Conservation (phyloP, 805 yeast species). For the Candida koratica region DNA sequence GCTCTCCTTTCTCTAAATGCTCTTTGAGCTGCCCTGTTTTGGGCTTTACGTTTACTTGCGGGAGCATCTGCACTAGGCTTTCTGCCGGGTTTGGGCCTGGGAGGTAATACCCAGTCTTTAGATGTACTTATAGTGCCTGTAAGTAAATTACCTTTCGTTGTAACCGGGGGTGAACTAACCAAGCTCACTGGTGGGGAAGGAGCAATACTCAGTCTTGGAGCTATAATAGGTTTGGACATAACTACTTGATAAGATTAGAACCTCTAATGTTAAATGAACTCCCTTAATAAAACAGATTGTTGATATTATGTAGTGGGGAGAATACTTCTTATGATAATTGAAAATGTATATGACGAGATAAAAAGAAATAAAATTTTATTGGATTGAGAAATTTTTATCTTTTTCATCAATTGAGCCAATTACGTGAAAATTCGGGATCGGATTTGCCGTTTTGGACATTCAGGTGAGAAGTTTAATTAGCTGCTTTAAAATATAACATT, state of each 20-base stretch:
- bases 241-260: background rate
- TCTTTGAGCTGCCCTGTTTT: slow-evolving; percentile 89
- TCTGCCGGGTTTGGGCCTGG: slow-evolving; percentile 55
- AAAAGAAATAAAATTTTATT: slow-evolving; percentile 16
- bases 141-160: slow-evolving; percentile 3
- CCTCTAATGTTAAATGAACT: background rate
- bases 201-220: slow-evolving; percentile 14
- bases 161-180: slow-evolving; percentile 12
- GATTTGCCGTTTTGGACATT: slow-evolving; percentile 6
- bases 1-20: slow-evolving; percentile 89
- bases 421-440: slow-evolving; percentile 8
- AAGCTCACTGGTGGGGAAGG: slow-evolving; percentile 9
- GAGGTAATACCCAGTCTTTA: slow-evolving; percentile 56
- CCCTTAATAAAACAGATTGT: too few relatives aligned
- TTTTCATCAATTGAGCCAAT: slow-evolving; percentile 27
- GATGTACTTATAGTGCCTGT: slow-evolving; percentile 45
- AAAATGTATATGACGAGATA: background rate
- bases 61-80: slow-evolving; percentile 74
- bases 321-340: background rate
- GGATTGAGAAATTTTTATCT: slow-evolving; percentile 27
- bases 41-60: slow-evolving; percentile 82
- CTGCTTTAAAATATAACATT: too few relatives aligned
- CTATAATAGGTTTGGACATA: slow-evolving; percentile 13
- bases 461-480: background rate
- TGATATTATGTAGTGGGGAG: slow-evolving; percentile 7